These are phyloP conservation scores for Mallotus nudiflorus DNA, from an alignment of 345 rosid species.

Conservation along the genomic window DNA sequence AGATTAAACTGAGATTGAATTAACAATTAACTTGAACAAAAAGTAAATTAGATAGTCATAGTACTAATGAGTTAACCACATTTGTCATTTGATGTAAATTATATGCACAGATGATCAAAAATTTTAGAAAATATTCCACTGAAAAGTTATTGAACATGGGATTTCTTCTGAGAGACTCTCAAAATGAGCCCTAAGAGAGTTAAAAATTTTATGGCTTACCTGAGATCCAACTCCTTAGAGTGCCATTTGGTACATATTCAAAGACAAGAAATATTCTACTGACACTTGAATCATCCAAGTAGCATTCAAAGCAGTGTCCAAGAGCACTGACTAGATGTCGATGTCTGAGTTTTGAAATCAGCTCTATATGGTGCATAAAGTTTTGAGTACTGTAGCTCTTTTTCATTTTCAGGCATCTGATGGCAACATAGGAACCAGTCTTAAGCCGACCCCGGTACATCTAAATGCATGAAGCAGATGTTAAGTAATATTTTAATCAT, in stretches of 20 bases:
- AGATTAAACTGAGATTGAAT: neutral
- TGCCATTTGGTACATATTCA: constrained; percentile 87
- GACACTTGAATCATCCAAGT: constrained; percentile 90
- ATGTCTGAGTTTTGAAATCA: constrained; percentile 81
- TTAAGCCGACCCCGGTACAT: constrained; percentile 83
- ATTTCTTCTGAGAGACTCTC: neutral
- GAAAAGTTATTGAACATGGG: no score
- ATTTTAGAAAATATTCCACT: neutral
- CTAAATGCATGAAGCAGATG: constrained; percentile 40
- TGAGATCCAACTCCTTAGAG: constrained; percentile 80
- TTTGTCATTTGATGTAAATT: no score
- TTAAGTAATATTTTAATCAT: neutral
- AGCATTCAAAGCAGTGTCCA: constrained; percentile 93
- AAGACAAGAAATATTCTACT: constrained; percentile 88
- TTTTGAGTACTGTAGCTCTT: constrained; percentile 67
- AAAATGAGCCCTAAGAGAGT: neutral
- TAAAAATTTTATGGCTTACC: constrained; percentile 45
- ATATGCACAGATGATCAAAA: no score
- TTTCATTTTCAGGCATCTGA: constrained; percentile 85
- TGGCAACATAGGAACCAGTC: constrained; percentile 73
- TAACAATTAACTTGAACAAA: neutral
- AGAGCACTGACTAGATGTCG: constrained; percentile 84
- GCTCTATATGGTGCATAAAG: constrained; percentile 83
- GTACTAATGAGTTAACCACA: neutral
- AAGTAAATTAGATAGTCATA: neutral